Base-by-base conservation (phyloP, 1,139 yeast species). In the Zygoascus meyerae region DNA sequence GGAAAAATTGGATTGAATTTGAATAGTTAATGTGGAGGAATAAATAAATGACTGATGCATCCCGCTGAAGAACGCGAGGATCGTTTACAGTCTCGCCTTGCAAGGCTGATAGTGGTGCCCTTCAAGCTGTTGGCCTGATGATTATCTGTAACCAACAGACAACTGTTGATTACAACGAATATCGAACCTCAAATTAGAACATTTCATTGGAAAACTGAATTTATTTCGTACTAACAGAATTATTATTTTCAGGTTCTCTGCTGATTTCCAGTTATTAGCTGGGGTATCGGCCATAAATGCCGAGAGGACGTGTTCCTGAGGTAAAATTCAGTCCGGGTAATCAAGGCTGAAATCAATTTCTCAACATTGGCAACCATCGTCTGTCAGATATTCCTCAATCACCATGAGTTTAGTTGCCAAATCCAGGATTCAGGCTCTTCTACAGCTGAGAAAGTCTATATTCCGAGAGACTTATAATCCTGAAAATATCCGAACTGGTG, bases 381-480 rank as follows among this genome's bases (percentile, higher is more conserved):
- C 16, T 12, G 14, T 16, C 32, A 16, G 14, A 6, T 11, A 26
- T 41, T 32, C 7, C 7, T 14, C 26, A 21, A 17, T 38, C 3
- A 15, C 44, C 33, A 44, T 44, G 44, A 34, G 37, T n/a, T 40
- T 35, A 2, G 28, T 35, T 9, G 43, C 57, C 2, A 70, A 69
- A 56, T 66, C 68, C 34, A 75, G 84, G 59, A 69, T 83, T 16
- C 66, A 70, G 50, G 75, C 78, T 62, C 71, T 82, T 41, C 71
- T 77, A 49, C 73, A 80, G 65, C 68, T 81, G 35, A 78, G 79
- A 52, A 76, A 83, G 41, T 68, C 73, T 55, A 73, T 84, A 15
- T 84, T 84, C 61, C 79, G 81, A 53, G 74, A 77, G 41, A 74
- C 79, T 15, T 79, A 69, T 61, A 89, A 89, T 65, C 97, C 96